These are phyloP conservation scores for Pythium phragmiticola DNA, from an alignment of 352 stramenopile species.

Conservation along the genomic window DNA sequence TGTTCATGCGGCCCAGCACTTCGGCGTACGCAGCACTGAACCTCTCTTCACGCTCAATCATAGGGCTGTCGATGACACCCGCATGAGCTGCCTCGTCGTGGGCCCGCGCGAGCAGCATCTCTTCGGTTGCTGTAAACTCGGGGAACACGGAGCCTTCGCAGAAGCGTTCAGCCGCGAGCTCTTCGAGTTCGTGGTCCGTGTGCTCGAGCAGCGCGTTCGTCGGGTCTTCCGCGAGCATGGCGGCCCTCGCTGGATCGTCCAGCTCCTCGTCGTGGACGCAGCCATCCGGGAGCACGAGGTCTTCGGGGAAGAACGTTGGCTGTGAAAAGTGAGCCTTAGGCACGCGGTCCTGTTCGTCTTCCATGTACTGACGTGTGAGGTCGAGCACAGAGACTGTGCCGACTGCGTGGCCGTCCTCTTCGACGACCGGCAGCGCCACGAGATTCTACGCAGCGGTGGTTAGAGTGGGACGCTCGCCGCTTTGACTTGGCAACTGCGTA, in stretches of 20 bases:
- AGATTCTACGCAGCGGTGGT: constrained; percentile 27
- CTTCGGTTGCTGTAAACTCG: constrained; percentile 57
- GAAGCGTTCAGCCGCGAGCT: constrained; percentile 48
- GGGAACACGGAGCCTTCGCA: constrained; percentile 67
- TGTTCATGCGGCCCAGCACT: constrained; percentile 38
- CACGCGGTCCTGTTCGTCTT: constrained; percentile 13
- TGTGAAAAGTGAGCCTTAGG: constrained; percentile 27
- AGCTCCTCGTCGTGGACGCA: constrained; percentile 37
- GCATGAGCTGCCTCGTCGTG: constrained; percentile 24
- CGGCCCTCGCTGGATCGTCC: constrained; percentile 7
- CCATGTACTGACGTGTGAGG: constrained; percentile 38
- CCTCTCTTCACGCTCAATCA: constrained; percentile 25
- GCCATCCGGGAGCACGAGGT: constrained; percentile 28
- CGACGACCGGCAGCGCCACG: constrained; percentile 37
- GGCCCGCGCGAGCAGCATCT: constrained; percentile 42
- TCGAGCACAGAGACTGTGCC: constrained; percentile 37
- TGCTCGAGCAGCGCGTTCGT: constrained; percentile 17
- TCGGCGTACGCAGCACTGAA: constrained; percentile 34
- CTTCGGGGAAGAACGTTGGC: constrained; percentile 37
- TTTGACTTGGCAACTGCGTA: background rate
- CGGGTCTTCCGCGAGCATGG: constrained; percentile 19
- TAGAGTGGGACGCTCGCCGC: no score
- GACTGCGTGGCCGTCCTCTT: constrained; percentile 35
- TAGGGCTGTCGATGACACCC: constrained; percentile 4
- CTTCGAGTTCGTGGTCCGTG: constrained; percentile 41